Conservation (phyloP, 2,329 filamentous ascomycete genomes). For the Colletotrichum cuscutae region DNA sequence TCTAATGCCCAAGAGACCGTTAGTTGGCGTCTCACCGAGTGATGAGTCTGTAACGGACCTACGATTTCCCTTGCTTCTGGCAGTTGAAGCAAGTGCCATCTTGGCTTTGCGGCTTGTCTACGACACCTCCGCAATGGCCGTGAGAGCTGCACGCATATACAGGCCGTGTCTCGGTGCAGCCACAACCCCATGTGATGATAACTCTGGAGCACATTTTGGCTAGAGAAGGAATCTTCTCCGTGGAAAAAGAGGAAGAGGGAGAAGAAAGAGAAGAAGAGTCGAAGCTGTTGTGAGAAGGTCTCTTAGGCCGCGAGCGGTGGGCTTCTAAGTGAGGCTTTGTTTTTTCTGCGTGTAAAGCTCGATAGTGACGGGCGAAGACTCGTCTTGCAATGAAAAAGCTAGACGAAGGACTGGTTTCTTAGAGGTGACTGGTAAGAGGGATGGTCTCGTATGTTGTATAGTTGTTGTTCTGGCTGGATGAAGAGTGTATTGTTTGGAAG, state of each 20-base stretch:
- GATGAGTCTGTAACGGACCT: constrained; percentile 29
- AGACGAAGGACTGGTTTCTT: background rate
- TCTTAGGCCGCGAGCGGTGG: background rate
- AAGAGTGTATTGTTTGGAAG: constrained; percentile 9
- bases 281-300: background rate
- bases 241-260: background rate
- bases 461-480: constrained; percentile 12
- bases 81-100: constrained; percentile 18
- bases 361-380: background rate
- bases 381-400: background rate
- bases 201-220: constrained; percentile 20
- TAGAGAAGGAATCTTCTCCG: background rate
- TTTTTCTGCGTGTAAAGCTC: background rate
- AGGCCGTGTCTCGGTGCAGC: constrained; percentile 4
- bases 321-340: background rate
- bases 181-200: constrained; percentile 14
- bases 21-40: background rate
- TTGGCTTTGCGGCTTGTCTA: constrained; percentile 8
- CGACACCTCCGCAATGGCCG: background rate
- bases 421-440: background rate
- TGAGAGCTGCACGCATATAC: background rate
- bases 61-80: constrained; percentile 25
- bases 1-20: background rate
- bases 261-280: too few relatives aligned
- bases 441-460: background rate